These are phyloP conservation scores for Epichloe aotearoae DNA, from an alignment of 2,329 filamentous ascomycete species.

Conservation along the genomic window DNA sequence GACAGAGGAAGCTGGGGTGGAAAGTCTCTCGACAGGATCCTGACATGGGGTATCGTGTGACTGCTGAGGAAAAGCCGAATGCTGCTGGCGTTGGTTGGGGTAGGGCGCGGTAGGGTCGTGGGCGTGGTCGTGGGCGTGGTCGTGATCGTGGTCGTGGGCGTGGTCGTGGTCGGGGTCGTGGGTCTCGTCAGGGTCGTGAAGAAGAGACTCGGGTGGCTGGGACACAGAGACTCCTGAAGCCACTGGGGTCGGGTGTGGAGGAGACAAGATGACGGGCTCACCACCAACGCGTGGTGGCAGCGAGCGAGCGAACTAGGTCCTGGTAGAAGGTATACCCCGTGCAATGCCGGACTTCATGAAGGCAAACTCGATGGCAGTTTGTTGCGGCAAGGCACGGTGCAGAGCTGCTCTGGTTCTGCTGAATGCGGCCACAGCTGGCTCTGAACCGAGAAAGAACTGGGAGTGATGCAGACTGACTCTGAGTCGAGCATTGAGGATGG, in stretches of 20 bases:
- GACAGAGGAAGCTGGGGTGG: constrained; percentile 31
- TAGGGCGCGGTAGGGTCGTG: constrained; percentile 23
- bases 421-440: not conserved
- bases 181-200: constrained; percentile 43
- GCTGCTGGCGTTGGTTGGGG: constrained; percentile 31
- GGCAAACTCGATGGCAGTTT: not conserved
- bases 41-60: not conserved
- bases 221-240: constrained; percentile 32
- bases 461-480: not conserved
- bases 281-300: constrained; percentile 26
- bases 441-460: not conserved
- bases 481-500: not conserved
- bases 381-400: not conserved
- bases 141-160: constrained; percentile 30
- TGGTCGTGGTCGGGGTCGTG: constrained; percentile 24
- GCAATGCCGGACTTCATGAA: not conserved
- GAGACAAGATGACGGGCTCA: constrained; percentile 34
- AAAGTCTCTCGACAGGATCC: constrained; percentile 22
- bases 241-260: constrained; percentile 21
- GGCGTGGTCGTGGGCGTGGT: no score
- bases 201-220: constrained; percentile 24
- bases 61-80: constrained; percentile 6
- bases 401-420: not conserved
- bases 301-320: not conserved
- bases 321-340: not conserved